Evolutionary conservation across 129 eudicot species (phyloP).

Genomic region (Flaveria ramosissima): DNA sequence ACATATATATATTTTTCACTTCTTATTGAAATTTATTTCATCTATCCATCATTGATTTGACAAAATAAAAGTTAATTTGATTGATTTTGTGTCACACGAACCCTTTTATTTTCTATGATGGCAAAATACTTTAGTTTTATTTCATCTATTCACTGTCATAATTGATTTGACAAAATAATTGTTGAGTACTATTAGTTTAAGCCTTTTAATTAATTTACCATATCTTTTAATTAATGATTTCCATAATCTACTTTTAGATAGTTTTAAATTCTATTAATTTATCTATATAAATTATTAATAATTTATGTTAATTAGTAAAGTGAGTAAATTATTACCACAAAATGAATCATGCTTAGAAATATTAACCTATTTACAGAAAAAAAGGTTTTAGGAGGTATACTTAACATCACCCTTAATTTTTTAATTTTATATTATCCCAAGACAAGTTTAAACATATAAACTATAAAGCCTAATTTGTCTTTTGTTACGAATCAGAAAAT

Average conservation of each 20-base stretch:
- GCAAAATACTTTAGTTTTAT: neutral
- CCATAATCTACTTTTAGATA: neutral
- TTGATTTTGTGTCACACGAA: conserved; percentile 11
- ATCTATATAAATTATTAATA: neutral
- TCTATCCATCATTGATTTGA: too few species aligned
- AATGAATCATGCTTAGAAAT: too few species aligned
- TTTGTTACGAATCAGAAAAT: too few species aligned
- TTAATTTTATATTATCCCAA: too few species aligned
- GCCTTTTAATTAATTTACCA: neutral
- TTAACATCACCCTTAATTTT: too few species aligned
- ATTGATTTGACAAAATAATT: neutral
- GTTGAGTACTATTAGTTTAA: neutral
- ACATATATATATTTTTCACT: too few species aligned
- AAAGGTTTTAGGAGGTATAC: too few species aligned
- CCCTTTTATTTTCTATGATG: conserved; percentile 4
- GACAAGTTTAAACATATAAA: too few species aligned
- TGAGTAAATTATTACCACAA: too few species aligned
- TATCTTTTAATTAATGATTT: neutral
- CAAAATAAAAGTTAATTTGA: neutral
- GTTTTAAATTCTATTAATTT: neutral
- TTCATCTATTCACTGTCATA: neutral
- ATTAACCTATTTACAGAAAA: too few species aligned
- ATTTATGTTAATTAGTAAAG: neutral
- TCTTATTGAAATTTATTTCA: too few species aligned
- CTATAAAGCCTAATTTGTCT: too few species aligned